Evolutionary conservation across 345 rosid genomes (phyloP).

Genomic region (Camelina hispida): DNA sequence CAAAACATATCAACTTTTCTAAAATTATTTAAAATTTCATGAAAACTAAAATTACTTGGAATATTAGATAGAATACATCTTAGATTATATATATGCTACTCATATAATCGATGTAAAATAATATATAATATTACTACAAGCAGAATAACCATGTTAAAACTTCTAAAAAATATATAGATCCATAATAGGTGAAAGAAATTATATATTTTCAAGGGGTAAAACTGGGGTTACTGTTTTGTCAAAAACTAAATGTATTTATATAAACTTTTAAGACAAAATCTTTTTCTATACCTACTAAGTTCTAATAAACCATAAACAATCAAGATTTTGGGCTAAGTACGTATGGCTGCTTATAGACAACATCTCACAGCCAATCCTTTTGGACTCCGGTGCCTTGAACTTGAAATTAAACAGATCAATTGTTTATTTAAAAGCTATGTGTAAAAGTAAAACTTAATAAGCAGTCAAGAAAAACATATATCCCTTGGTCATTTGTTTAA

Average conservation of each 20-base stretch:
- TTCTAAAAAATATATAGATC: too few species aligned
- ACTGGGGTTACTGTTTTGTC: too few species aligned
- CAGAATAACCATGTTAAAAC: not conserved
- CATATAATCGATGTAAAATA: too few species aligned
- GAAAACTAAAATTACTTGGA: too few species aligned
- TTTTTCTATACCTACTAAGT: too few species aligned
- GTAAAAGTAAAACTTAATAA: not conserved
- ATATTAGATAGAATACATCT: too few species aligned
- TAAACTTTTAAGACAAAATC: too few species aligned
- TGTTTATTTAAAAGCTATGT: not conserved
- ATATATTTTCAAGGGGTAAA: too few species aligned
- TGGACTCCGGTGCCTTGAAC: not conserved
- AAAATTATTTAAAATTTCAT: too few species aligned
- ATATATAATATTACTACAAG: not conserved
- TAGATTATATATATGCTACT: too few species aligned
- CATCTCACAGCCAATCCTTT: slow-evolving; percentile 12
- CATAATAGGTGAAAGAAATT: not conserved
- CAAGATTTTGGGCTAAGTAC: not conserved
- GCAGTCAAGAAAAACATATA: slow-evolving; percentile 10
- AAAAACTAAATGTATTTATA: too few species aligned
- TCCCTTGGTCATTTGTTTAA: not conserved
- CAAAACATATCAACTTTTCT: too few species aligned
- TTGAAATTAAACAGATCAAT: not conserved
- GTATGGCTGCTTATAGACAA: slow-evolving; percentile 15
- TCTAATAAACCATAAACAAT: not conserved